These are phyloP conservation scores for Diplogelasinospora grovesii DNA, from an alignment of 495 filamentous ascomycete species.

Conservation along the genomic window DNA sequence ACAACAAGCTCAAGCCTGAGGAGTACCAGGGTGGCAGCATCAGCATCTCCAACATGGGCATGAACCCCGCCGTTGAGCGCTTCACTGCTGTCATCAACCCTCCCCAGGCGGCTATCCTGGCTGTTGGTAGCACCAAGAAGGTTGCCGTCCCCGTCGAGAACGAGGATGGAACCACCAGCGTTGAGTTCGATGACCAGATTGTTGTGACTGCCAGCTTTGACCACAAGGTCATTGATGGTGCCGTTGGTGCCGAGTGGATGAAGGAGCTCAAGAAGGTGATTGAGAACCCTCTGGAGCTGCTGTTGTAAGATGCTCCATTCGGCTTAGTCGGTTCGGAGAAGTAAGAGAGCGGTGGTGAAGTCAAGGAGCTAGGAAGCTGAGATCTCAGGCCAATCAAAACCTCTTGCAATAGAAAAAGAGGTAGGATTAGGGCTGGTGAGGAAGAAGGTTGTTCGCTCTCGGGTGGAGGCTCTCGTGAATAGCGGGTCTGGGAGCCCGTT, in stretches of 20 bases:
- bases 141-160: conserved; percentile 82
- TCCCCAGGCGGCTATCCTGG: conserved; percentile 91
- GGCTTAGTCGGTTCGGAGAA: too few species aligned
- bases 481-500: background rate
- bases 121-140: conserved; percentile 91
- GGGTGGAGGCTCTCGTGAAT: background rate
- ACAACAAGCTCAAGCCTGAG: conserved; percentile 98
- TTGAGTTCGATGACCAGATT: conserved; percentile 98
- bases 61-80: conserved; percentile 92
- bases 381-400: too few species aligned
- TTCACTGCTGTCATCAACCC: conserved; percentile 99
- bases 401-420: too few species aligned
- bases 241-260: conserved; percentile 96
- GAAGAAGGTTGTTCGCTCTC: too few species aligned
- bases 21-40: conserved; percentile 99
- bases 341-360: too few species aligned
- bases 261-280: conserved; percentile 93
- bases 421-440: too few species aligned
- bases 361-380: too few species aligned
- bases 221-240: conserved; percentile 85
- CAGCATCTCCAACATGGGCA: conserved; percentile 99
- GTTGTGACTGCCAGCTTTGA: conserved; percentile 92
- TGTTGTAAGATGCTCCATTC: conserved; percentile 59
- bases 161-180: conserved; percentile 64
- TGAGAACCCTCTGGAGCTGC: conserved; percentile 91